Evolutionary conservation across 2,329 filamentous ascomycete genomes (phyloP).

Genomic region (Coniella lustricola): DNA sequence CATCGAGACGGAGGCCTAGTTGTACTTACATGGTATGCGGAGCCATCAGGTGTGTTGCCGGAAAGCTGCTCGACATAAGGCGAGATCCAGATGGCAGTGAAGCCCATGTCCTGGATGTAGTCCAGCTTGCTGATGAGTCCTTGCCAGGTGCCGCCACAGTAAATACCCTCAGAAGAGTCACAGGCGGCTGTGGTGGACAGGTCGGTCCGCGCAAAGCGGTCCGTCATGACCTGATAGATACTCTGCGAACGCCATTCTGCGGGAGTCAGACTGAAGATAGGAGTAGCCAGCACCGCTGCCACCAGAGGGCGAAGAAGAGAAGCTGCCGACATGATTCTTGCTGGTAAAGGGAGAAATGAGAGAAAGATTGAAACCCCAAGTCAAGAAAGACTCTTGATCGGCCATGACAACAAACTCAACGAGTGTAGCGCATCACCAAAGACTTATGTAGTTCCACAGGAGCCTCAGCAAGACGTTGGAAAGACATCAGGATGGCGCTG

Average conservation of each 20-base stretch:
- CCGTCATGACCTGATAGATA: slow-evolving; percentile 38
- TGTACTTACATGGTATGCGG: slow-evolving; percentile 15
- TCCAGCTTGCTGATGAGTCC: slow-evolving; percentile 41
- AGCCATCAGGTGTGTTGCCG: slow-evolving; percentile 32
- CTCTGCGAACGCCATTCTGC: slow-evolving; percentile 31
- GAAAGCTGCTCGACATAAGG: slow-evolving; percentile 35
- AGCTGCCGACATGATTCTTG: slow-evolving; percentile 1
- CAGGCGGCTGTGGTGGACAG: slow-evolving; percentile 29
- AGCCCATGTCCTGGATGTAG: slow-evolving; percentile 40
- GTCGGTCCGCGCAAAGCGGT: slow-evolving; percentile 34
- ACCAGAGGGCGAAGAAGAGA: slow-evolving; percentile 1
- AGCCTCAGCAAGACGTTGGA: too few relatives aligned
- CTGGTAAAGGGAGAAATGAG: background rate
- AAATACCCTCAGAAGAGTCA: slow-evolving; percentile 25
- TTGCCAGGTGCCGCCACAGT: slow-evolving; percentile 42
- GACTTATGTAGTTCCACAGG: too few relatives aligned
- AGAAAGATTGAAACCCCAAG: background rate
- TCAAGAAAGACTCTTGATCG: background rate
- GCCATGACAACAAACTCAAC: background rate
- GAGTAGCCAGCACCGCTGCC: slow-evolving; percentile 5
- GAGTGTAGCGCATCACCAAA: too few relatives aligned
- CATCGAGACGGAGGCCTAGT: background rate
- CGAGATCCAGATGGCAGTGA: slow-evolving; percentile 39
- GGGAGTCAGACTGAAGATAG: slow-evolving; percentile 8
- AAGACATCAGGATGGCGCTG: too few relatives aligned